Conservation (phyloP, 2,329 filamentous ascomycete species). For the Westerdykella aurantiaca region DNA sequence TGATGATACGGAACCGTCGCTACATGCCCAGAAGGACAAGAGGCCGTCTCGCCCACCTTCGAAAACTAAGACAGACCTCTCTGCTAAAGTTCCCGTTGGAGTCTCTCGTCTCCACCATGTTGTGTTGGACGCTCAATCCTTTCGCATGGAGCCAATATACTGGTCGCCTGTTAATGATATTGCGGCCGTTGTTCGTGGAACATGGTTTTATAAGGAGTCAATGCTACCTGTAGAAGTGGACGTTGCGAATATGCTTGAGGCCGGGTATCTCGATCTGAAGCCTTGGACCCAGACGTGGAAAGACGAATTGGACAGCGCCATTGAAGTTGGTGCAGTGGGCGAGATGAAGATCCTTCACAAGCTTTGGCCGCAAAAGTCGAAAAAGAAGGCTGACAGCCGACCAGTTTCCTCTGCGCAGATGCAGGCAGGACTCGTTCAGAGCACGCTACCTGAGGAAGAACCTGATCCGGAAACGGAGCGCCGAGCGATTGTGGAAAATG, state of each 20-base stretch:
- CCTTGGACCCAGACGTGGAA: constrained; percentile 91
- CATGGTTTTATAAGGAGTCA: constrained; percentile 96
- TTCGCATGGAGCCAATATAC: constrained; percentile 91
- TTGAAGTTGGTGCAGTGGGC: constrained; percentile 81
- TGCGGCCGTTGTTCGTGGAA: constrained; percentile 73
- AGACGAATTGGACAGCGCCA: constrained; percentile 82
- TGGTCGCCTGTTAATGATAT: constrained; percentile 94
- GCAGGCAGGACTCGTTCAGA: constrained; percentile 26
- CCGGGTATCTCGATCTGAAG: constrained; percentile 78
- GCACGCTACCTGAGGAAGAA: constrained; percentile 28
- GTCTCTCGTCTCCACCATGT: constrained; percentile 87
- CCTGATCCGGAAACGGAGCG: constrained; percentile 42
- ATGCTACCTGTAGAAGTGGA: constrained; percentile 82
- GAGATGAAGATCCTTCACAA: constrained; percentile 86
- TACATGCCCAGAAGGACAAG: constrained; percentile 28
- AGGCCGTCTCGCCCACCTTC: constrained; percentile 14
- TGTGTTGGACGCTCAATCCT: constrained; percentile 57
- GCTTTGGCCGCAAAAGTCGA: constrained; percentile 68
- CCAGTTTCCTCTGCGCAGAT: constrained; percentile 35
- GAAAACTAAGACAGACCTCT: constrained; percentile 31
- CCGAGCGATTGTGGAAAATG: constrained; percentile 40
- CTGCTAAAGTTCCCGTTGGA: constrained; percentile 70
- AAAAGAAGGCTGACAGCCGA: constrained; percentile 42
- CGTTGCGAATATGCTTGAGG: constrained; percentile 86
- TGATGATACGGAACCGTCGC: constrained; percentile 35